phyloP scores from a whole-genome alignment of 257 asterid genomes.

The Eucommia ulmoides region DNA sequence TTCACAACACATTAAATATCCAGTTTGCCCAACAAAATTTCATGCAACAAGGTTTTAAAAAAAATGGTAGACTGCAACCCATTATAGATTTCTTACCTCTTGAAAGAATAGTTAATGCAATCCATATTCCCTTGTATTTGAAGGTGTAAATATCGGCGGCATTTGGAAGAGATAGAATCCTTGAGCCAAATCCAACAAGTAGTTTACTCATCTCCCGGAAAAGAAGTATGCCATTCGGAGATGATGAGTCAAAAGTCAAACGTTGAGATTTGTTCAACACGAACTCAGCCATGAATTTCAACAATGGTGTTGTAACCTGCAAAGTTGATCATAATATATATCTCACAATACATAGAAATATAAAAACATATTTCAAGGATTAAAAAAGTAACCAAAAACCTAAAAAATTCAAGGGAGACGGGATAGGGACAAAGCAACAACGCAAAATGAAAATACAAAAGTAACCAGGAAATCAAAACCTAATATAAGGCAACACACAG shows the following conservation, averaged over 20 bases:
- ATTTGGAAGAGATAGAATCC: conserved; percentile 68
- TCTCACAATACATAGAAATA: neutral
- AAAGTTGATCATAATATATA: conserved; percentile 10
- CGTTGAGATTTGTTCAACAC: conserved; percentile 91
- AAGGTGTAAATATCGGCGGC: conserved; percentile 71
- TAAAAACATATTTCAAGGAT: no score
- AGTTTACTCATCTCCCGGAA: conserved; percentile 97
- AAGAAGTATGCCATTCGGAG: conserved; percentile 96
- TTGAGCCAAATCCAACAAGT: conserved; percentile 83
- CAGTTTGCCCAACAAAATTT: no score
- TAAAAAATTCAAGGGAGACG: neutral
- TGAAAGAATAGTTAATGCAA: conserved; percentile 66
- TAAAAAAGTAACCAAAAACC: neutral
- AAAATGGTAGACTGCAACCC: no score
- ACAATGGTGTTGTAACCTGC: conserved; percentile 92
- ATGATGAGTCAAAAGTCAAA: conserved; percentile 86
- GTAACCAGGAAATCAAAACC: no score
- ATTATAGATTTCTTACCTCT: conserved; percentile 64
- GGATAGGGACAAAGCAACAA: no score
- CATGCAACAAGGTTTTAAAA: no score
- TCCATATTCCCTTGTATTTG: conserved; percentile 98
- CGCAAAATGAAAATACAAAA: no score
- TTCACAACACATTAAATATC: no score
- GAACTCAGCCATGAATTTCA: conserved; percentile 90
- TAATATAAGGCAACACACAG: no score